Conservation (phyloP, 371 early-diverging fungal species). For the Batkoa obscura region DNA sequence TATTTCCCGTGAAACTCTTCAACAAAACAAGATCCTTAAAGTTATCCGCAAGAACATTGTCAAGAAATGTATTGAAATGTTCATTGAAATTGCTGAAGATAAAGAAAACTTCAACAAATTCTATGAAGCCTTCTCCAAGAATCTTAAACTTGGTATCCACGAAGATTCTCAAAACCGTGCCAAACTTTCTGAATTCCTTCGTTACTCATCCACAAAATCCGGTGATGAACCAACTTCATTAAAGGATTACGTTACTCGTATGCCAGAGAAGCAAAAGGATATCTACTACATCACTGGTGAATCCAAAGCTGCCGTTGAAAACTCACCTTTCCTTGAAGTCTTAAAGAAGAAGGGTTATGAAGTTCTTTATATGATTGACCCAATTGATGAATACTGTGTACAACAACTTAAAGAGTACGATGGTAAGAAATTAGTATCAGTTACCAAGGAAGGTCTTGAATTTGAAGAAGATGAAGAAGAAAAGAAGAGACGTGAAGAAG, state of each 20-base stretch:
- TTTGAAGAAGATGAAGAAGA: conserved; percentile 93
- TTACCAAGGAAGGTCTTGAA: conserved; percentile 97
- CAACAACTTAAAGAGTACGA: conserved; percentile 97
- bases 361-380: conserved; percentile 92
- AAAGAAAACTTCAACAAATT: conserved; percentile 83
- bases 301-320: conserved; percentile 82
- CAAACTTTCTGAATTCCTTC: conserved; percentile 76
- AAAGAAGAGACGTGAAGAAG: conserved; percentile 78
- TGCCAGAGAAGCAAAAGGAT: conserved; percentile 59
- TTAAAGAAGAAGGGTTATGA: conserved; percentile 94
- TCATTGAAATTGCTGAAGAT: conserved; percentile 69
- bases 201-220: conserved; percentile 86
- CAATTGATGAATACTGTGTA: conserved; percentile 91
- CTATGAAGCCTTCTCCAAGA: conserved; percentile 84
- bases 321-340: conserved; percentile 94
- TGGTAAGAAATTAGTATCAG: conserved; percentile 93
- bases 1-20: conserved; percentile 90
- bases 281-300: conserved; percentile 98
- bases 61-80: conserved; percentile 87
- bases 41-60: conserved; percentile 83
- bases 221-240: conserved; percentile 73
- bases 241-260: conserved; percentile 83
- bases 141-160: conserved; percentile 85
- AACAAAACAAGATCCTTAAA: conserved; percentile 89
- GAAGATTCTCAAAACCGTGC: conserved; percentile 71